Evolutionary conservation across 1,284 basidiomycete genomes (phyloP).

Genomic region (Farysia itapuensis): DNA sequence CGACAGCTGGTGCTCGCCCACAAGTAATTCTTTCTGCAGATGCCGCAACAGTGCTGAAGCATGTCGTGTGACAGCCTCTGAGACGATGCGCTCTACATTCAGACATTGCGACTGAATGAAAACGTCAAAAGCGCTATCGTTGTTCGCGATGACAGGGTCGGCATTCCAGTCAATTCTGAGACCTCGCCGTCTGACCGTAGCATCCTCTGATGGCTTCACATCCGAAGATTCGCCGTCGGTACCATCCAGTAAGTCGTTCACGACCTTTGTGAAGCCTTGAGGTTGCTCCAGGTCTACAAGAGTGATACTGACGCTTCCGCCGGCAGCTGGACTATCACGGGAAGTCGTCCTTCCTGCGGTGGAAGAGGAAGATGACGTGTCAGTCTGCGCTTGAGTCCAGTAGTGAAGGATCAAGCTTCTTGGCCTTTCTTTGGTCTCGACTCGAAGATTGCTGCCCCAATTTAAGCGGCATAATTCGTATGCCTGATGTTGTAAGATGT

Average conservation of each 20-base stretch:
- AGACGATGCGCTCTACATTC: slow-evolving; percentile 24
- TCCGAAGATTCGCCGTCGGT: neutral
- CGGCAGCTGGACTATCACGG: slow-evolving; percentile 16
- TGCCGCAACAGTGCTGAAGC: slow-evolving; percentile 20
- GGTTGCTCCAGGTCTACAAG: slow-evolving; percentile 20
- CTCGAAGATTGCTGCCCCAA: slow-evolving; percentile 44
- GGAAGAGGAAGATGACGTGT: neutral
- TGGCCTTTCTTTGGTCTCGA: slow-evolving; percentile 14
- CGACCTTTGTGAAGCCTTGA: slow-evolving; percentile 10
- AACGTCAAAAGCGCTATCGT: slow-evolving; percentile 7
- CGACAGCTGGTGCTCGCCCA: slow-evolving; percentile 27
- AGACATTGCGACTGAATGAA: slow-evolving; percentile 13
- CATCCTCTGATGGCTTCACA: neutral
- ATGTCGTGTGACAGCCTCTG: slow-evolving; percentile 16
- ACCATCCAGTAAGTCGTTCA: slow-evolving; percentile 15
- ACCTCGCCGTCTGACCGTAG: slow-evolving; percentile 14
- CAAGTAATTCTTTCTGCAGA: slow-evolving; percentile 27
- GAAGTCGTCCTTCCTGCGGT: slow-evolving; percentile 4
- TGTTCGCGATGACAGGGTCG: slow-evolving; percentile 12
- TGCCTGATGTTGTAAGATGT: slow-evolving; percentile 52
- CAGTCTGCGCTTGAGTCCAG: slow-evolving; percentile 33
- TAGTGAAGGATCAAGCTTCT: slow-evolving; percentile 37
- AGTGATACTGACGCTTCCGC: slow-evolving; percentile 24
- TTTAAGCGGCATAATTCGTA: slow-evolving; percentile 39
- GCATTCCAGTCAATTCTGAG: slow-evolving; percentile 23